Conservation (phyloP, 1,284 basidiomycete species). For the Sporisorium exsertum region DNA sequence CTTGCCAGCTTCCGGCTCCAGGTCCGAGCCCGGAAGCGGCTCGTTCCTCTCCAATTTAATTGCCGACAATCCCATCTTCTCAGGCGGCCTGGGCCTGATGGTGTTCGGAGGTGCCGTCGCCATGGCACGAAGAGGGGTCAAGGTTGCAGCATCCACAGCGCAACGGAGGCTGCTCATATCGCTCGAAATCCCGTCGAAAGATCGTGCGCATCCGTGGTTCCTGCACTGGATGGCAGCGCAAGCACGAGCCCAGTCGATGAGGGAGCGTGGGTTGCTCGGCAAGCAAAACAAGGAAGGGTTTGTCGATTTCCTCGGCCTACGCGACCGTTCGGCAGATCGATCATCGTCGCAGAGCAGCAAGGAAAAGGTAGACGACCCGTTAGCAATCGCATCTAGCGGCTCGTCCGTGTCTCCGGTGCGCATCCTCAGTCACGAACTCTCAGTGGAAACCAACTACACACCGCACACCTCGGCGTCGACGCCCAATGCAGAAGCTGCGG, state of each 20-base stretch:
- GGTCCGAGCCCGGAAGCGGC: conserved; percentile 2
- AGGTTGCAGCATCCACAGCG: conserved; percentile 79
- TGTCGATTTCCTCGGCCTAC: conserved; percentile 58
- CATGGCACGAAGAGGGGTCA: conserved; percentile 71
- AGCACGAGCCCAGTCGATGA: conserved; percentile 66
- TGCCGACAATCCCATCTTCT: conserved; percentile 64
- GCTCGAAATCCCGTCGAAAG: conserved; percentile 95
- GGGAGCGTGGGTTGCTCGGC: conserved; percentile 55
- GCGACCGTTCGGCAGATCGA: conserved; percentile 26
- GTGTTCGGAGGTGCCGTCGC: conserved; percentile 64
- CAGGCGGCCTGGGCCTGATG: conserved; percentile 67
- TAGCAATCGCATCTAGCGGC: conserved; percentile 66
- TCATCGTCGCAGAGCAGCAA: not conserved
- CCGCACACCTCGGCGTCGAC: conserved; percentile 42
- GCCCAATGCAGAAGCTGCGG: conserved; percentile 41
- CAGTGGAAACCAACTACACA: conserved; percentile 81
- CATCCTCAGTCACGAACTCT: conserved; percentile 79
- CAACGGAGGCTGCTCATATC: conserved; percentile 92
- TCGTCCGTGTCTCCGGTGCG: conserved; percentile 69
- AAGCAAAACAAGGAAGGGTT: conserved; percentile 55
- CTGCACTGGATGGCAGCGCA: conserved; percentile 90
- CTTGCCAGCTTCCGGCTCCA: not conserved
- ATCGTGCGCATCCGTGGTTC: conserved; percentile 95
- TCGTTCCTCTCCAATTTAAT: conserved; percentile 43
- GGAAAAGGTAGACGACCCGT: conserved; percentile 63